These are phyloP conservation scores for Ceriops decandra DNA, from an alignment of 345 rosid species.

Conservation along the genomic window DNA sequence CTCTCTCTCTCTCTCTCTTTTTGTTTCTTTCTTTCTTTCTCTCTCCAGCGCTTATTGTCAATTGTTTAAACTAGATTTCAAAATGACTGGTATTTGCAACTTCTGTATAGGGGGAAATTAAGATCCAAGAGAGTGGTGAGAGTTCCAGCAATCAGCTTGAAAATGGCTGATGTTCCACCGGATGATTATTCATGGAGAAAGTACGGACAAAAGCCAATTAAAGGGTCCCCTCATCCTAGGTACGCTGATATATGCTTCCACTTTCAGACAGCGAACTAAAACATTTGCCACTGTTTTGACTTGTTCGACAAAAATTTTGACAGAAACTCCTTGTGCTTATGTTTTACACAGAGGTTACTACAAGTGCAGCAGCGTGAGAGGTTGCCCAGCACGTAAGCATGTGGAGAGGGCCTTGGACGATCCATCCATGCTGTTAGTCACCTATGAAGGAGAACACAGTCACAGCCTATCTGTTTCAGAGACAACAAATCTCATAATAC, in stretches of 20 bases:
- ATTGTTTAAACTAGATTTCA: not conserved
- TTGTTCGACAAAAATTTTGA: too few relatives aligned
- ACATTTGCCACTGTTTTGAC: too few relatives aligned
- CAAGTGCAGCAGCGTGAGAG: constrained; percentile 5
- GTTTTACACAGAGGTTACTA: not conserved
- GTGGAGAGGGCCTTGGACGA: constrained; percentile 5
- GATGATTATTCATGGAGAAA: constrained; percentile 35
- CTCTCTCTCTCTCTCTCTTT: not conserved
- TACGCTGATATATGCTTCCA: not conserved
- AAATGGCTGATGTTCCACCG: constrained; percentile 30
- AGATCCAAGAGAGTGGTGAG: constrained; percentile 27
- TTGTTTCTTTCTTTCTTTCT: too few relatives aligned
- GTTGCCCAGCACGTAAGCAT: not conserved
- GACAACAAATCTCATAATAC: not conserved
- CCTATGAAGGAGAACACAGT: constrained; percentile 5
- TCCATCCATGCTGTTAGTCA: constrained; percentile 5
- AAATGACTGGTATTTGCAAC: not conserved
- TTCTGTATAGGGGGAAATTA: constrained; percentile 15
- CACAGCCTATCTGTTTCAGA: not conserved
- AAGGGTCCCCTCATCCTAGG: constrained; percentile 35
- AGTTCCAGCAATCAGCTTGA: constrained; percentile 32
- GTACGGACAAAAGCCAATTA: constrained; percentile 31
- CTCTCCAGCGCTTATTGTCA: not conserved
- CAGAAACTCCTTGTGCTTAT: too few relatives aligned
- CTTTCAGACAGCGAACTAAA: not conserved